Conservation (phyloP, 1,139 yeast species). For the Hyphopichia fennica region DNA sequence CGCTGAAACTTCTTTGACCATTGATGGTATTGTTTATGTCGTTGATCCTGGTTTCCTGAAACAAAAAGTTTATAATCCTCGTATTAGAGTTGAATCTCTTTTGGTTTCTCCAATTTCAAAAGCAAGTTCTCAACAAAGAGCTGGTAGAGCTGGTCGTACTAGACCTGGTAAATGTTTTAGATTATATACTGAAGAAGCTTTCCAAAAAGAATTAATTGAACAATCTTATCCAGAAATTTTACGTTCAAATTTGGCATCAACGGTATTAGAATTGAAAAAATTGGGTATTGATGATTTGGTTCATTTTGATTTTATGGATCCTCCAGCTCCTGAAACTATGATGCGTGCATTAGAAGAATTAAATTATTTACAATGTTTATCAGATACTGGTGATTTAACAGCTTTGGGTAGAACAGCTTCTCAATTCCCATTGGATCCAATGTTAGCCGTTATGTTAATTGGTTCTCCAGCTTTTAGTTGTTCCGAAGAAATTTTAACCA, state of each 20-base stretch:
- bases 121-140: slow-evolving; percentile 97
- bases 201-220: slow-evolving; percentile 87
- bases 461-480: slow-evolving; percentile 84
- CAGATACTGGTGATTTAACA: slow-evolving; percentile 90
- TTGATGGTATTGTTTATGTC: slow-evolving; percentile 95
- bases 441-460: slow-evolving; percentile 89
- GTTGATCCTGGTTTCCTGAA: slow-evolving; percentile 97
- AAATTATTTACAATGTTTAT: slow-evolving; percentile 84
- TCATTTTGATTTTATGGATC: slow-evolving; percentile 98
- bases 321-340: slow-evolving; percentile 99
- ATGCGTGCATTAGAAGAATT: slow-evolving; percentile 97
- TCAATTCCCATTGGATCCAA: slow-evolving; percentile 93
- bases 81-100: slow-evolving; percentile 92
- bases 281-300: slow-evolving; percentile 94
- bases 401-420: slow-evolving; percentile 87
- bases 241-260: slow-evolving; percentile 85
- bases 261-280: slow-evolving; percentile 90
- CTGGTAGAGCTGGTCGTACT: slow-evolving; percentile 99
- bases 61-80: slow-evolving; percentile 94
- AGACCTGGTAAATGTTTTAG: slow-evolving; percentile 98
- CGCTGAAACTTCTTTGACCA: slow-evolving; percentile 96
- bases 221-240: slow-evolving; percentile 96
- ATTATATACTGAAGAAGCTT: slow-evolving; percentile 94
- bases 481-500: slow-evolving; percentile 83
- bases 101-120: slow-evolving; percentile 95